phyloP scores from a whole-genome alignment of 2,329 filamentous ascomycete genomes.

The Cyphellophora europaea region DNA sequence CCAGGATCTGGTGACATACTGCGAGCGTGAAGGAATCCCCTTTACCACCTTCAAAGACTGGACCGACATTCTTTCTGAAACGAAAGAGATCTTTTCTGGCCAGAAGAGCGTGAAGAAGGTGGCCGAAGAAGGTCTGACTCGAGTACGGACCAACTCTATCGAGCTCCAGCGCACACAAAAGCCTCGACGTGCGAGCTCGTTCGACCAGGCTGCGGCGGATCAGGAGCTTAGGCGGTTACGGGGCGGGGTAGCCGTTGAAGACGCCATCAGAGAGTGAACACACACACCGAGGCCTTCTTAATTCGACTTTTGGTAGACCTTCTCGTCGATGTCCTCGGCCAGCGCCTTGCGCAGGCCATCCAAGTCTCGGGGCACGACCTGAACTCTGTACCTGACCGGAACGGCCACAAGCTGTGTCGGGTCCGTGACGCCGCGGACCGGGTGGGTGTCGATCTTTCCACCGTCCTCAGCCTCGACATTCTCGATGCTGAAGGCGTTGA shows the following conservation, averaged over 20 bases:
- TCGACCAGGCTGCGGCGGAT: slow-evolving; percentile 1
- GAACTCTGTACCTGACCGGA: slow-evolving; percentile 48
- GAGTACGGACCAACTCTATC: slow-evolving; percentile 16
- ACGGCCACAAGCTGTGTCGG: slow-evolving; percentile 55
- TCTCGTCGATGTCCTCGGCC: slow-evolving; percentile 15
- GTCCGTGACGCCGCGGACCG: slow-evolving; percentile 50
- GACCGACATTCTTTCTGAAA: slow-evolving; percentile 64
- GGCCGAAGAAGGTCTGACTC: slow-evolving; percentile 34
- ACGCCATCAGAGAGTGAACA: not conserved
- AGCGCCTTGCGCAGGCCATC: slow-evolving; percentile 34
- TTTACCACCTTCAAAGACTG: slow-evolving; percentile 86
- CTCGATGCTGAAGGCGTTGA: slow-evolving; percentile 53
- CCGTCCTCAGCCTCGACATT: slow-evolving; percentile 43
- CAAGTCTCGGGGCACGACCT: slow-evolving; percentile 47
- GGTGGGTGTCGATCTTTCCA: slow-evolving; percentile 34
- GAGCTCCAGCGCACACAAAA: slow-evolving; percentile 5
- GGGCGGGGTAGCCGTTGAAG: not conserved
- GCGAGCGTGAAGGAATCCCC: slow-evolving; percentile 71
- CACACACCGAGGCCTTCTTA: not conserved
- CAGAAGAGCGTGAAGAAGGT: slow-evolving; percentile 62
- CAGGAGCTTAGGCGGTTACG: slow-evolving; percentile 1
- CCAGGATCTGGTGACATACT: slow-evolving; percentile 79
- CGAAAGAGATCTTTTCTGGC: slow-evolving; percentile 67
- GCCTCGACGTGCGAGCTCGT: slow-evolving; percentile 1
- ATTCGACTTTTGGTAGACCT: slow-evolving; percentile 2